Conservation (phyloP, 495 filamentous ascomycete genomes). For the Penicillium pancosmium region DNA sequence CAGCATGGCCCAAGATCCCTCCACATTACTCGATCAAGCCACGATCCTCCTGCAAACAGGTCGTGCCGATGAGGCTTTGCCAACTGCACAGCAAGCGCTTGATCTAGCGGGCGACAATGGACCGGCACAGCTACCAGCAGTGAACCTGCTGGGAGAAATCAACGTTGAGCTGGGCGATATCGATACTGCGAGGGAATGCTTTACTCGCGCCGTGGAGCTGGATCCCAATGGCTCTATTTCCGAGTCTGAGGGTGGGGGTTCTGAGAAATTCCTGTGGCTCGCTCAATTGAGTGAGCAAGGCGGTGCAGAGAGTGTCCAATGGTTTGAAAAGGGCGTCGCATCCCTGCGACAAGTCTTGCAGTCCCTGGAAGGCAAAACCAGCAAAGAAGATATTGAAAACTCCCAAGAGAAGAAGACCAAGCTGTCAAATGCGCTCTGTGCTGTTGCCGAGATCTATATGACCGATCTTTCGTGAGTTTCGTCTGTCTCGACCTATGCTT, state of each 20-base stretch:
- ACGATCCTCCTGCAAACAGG: constrained; percentile 69
- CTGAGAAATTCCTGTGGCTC: constrained; percentile 94
- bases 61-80: constrained; percentile 69
- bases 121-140: constrained; percentile 57
- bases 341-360: constrained; percentile 70
- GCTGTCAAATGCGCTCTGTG: constrained; percentile 84
- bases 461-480: constrained; percentile 76
- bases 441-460: constrained; percentile 95
- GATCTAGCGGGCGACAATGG: constrained; percentile 45
- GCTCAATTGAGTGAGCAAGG: constrained; percentile 91
- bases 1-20: constrained; percentile 52
- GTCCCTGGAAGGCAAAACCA: constrained; percentile 42
- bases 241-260: constrained; percentile 70
- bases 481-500: background rate
- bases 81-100: constrained; percentile 64
- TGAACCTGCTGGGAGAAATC: constrained; percentile 83
- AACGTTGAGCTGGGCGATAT: constrained; percentile 81
- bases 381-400: constrained; percentile 41
- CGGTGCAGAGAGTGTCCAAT: constrained; percentile 77
- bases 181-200: constrained; percentile 67
- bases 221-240: constrained; percentile 70
- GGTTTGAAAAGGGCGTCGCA: constrained; percentile 82
- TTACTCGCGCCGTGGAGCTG: constrained; percentile 66
- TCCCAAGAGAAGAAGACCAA: constrained; percentile 73
- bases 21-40: constrained; percentile 67